These are phyloP conservation scores for Cornus suecica DNA, from an alignment of 148 eudicot genomes.

Conservation along the genomic window DNA sequence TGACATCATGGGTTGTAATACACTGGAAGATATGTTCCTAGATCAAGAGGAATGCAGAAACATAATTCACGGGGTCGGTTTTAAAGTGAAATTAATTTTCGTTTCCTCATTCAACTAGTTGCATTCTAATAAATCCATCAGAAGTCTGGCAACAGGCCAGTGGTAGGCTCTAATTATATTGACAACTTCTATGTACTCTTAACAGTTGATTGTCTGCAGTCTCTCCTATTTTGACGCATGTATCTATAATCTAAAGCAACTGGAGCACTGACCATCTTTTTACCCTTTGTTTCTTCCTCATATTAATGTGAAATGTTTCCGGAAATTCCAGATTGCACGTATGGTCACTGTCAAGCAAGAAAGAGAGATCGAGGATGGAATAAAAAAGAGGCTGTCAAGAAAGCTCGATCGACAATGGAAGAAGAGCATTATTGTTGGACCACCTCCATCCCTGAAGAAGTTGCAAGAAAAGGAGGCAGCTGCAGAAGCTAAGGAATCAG, in stretches of 20 bases:
- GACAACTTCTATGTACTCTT: not conserved
- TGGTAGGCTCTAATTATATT: too few species aligned
- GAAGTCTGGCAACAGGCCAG: too few species aligned
- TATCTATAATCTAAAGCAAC: not conserved
- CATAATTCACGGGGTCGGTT: not conserved
- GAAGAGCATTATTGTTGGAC: conserved; percentile 72
- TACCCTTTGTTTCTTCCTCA: not conserved
- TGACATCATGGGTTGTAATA: not conserved
- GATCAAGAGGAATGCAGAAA: not conserved
- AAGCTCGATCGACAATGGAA: conserved; percentile 85
- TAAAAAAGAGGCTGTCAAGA: conserved; percentile 79
- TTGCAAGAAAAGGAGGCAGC: conserved; percentile 66
- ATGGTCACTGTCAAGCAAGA: conserved; percentile 85
- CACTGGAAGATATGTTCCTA: not conserved
- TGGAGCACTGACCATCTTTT: not conserved
- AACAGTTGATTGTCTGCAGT: not conserved
- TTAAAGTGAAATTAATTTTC: not conserved
- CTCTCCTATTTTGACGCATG: not conserved
- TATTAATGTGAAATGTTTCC: not conserved
- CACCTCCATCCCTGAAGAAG: conserved; percentile 76
- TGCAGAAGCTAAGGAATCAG: conserved; percentile 64
- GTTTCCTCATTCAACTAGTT: not conserved
- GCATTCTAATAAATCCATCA: too few species aligned
- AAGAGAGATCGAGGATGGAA: conserved; percentile 83
- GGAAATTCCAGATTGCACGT: conserved; percentile 62